Base-by-base conservation (phyloP, 306 rosid genomes). In the cucumber (Cucumis sativus) region DNA sequence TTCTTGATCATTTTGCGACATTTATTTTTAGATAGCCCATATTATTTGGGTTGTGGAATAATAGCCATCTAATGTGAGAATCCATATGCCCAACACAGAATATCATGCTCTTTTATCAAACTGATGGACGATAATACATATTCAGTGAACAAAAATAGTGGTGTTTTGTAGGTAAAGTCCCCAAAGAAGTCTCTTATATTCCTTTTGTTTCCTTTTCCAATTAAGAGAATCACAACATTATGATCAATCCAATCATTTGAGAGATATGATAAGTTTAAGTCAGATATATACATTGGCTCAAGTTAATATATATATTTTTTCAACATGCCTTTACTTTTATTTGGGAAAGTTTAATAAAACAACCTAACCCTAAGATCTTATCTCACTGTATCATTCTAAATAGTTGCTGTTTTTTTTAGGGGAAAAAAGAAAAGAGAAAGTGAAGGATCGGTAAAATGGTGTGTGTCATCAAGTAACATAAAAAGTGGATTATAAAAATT, bases 201-300 rank as follows among this genome's bases (percentile, higher is more conserved):
- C 52, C 16, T 1, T 21, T 16, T 47, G 13, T 72, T 51, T 30
- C 61, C 20, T 28, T 72, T 72, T 52, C 6, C 40, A 45, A 49
- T 51, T 5, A 4, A 49, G 30, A 51, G 61, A 72, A 51, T 73
- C 77, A 30, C 47, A 52, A 73, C 23, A 51, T 73, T 51, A 73
- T 28, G 62, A 73, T 52, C 45, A 16, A 73, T 73, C 77, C 77
- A 59, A 60, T 60, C 78, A 75, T 82, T 69, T 49, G 40, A 83
- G 69, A 52, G 69, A 52, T 70, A 64, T 60, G 79, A 73, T 64
- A 21, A 73, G 62, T 61, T 80, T 84, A 80, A 81, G 80, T 40
- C 74, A 80, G 77, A 80, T 80, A 54, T 28, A 7, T 47, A 47
- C 54, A 47, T 67, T 57, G 62, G n/a, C 82, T 74, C 33, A 77